phyloP scores from a whole-genome alignment of 768 basidiomycete genomes.

The Xerocomellus intermedius region DNA sequence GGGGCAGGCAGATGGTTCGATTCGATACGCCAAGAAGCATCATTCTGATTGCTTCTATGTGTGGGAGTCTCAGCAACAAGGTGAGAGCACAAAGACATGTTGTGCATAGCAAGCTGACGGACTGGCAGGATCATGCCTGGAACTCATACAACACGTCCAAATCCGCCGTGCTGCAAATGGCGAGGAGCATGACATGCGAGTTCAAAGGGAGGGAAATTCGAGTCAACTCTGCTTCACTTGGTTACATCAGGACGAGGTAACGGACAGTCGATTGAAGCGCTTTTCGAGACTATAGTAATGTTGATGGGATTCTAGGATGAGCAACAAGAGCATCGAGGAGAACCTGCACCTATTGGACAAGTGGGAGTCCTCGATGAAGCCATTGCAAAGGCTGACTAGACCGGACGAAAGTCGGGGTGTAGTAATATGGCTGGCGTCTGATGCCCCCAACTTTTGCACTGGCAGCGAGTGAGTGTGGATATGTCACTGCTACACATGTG shows the following conservation, averaged over 20 bases:
- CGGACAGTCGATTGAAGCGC: too few species aligned
- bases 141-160: background rate
- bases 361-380: too few species aligned
- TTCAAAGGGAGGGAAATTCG: background rate
- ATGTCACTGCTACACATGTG: too few species aligned
- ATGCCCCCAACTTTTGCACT: too few species aligned
- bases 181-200: background rate
- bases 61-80: too few species aligned
- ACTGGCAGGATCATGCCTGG: background rate
- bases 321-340: background rate
- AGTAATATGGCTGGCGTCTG: too few species aligned
- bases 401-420: too few species aligned
- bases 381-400: too few species aligned
- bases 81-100: background rate
- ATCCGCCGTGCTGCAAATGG: background rate
- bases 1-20: background rate
- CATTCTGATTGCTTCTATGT: background rate
- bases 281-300: too few species aligned
- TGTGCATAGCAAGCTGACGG: background rate
- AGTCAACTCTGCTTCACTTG: too few species aligned
- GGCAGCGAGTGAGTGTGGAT: too few species aligned
- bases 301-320: background rate
- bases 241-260: too few species aligned
- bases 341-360: background rate
- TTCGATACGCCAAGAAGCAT: background rate